Evolutionary conservation across 805 yeast genomes (phyloP).

Genomic region (Starmerella asiatica): DNA sequence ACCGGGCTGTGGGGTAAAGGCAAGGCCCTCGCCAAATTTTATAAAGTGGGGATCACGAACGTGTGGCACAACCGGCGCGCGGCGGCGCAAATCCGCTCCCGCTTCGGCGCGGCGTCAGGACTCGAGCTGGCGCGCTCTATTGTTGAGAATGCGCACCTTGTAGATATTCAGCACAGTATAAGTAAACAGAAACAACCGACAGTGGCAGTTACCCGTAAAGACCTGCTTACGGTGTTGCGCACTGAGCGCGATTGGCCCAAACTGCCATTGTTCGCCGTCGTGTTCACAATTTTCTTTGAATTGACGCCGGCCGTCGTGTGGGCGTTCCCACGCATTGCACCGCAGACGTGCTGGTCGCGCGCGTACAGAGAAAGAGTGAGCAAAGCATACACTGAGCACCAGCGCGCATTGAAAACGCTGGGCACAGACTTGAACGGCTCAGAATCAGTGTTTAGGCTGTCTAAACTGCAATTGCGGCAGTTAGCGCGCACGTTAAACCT

Average conservation of each 20-base stretch:
- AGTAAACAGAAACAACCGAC: neutral
- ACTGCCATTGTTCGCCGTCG: slow-evolving; percentile 45
- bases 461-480: slow-evolving; percentile 3
- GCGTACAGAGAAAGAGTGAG: slow-evolving; percentile 5
- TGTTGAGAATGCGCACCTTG: slow-evolving; percentile 16
- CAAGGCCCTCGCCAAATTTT: slow-evolving; percentile 27
- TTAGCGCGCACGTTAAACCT: slow-evolving; percentile 13
- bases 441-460: slow-evolving; percentile 14
- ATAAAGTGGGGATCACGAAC: slow-evolving; percentile 36
- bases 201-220: slow-evolving; percentile 29
- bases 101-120: slow-evolving; percentile 15
- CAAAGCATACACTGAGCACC: neutral
- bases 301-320: slow-evolving; percentile 41
- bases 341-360: slow-evolving; percentile 38
- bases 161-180: slow-evolving; percentile 1
- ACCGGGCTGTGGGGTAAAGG: slow-evolving; percentile 18
- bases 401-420: neutral
- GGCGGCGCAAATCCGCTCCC: slow-evolving; percentile 10
- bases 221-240: slow-evolving; percentile 40
- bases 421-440: slow-evolving; percentile 7
- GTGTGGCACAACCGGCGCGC: slow-evolving; percentile 34
- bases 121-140: slow-evolving; percentile 16
- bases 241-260: slow-evolving; percentile 38
- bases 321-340: slow-evolving; percentile 43
- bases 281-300: slow-evolving; percentile 45